Evolutionary conservation across 805 yeast genomes (phyloP).

Genomic region (Candida maesae): DNA sequence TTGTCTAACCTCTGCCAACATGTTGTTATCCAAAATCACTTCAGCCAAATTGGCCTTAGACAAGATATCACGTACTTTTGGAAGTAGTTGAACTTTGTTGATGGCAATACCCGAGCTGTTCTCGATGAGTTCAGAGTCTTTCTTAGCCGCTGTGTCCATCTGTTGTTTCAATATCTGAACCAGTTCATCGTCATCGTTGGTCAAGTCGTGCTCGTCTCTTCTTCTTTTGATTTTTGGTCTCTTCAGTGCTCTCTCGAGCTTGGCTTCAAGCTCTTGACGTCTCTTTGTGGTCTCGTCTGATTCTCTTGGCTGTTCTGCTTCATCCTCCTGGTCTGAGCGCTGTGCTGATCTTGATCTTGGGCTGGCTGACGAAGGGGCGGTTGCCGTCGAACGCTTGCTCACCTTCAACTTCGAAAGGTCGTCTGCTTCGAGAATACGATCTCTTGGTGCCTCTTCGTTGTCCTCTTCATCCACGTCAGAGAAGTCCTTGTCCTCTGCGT

Average conservation of each 20-base stretch:
- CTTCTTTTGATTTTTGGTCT: slow-evolving; percentile 56
- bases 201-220: slow-evolving; percentile 89
- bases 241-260: slow-evolving; percentile 73
- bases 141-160: slow-evolving; percentile 85
- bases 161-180: slow-evolving; percentile 76
- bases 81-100: slow-evolving; percentile 70
- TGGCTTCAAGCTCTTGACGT: slow-evolving; percentile 77
- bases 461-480: slow-evolving; percentile 2
- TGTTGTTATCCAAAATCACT: slow-evolving; percentile 87
- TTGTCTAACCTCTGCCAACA: slow-evolving; percentile 87
- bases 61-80: slow-evolving; percentile 71
- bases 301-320: slow-evolving; percentile 25
- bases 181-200: slow-evolving; percentile 90
- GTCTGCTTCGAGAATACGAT: slow-evolving; percentile 27
- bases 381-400: slow-evolving; percentile 19
- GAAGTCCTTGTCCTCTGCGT: neutral
- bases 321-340: slow-evolving; percentile 7
- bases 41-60: slow-evolving; percentile 84
- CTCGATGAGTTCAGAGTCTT: slow-evolving; percentile 54
- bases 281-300: slow-evolving; percentile 37
- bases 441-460: slow-evolving; percentile 4
- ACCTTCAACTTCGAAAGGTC: slow-evolving; percentile 21
- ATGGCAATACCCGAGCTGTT: slow-evolving; percentile 47
- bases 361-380: slow-evolving; percentile 1
- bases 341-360: slow-evolving; percentile 4